Conservation (phyloP, 208 protist genomes). For the Wallacemonas sp. region DNA sequence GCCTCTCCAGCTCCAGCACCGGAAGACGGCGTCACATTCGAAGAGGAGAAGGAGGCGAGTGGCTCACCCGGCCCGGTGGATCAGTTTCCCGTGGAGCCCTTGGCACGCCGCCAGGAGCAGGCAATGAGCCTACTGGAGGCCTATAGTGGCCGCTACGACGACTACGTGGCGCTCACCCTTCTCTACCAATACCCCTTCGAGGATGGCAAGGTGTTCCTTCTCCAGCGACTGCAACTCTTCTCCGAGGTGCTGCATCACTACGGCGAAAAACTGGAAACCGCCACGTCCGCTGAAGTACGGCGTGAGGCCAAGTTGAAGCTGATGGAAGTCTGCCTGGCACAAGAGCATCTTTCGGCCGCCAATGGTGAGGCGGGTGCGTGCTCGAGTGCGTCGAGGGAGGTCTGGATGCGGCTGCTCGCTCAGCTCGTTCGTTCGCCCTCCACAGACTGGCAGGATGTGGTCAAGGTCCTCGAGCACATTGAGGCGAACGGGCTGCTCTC, state of each 20-base stretch:
- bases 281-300: conserved; percentile 18
- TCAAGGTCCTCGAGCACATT: conserved; percentile 72
- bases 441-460: conserved; percentile 44
- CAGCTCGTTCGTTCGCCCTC: conserved; percentile 64
- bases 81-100: conserved; percentile 47
- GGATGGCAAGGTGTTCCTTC: conserved; percentile 89
- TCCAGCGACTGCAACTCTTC: conserved; percentile 75
- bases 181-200: conserved; percentile 87
- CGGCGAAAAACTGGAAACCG: conserved; percentile 75
- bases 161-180: conserved; percentile 91
- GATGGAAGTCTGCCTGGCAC: conserved; percentile 52
- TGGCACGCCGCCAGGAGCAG: conserved; percentile 47
- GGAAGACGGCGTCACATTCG: too few relatives aligned
- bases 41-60: not conserved
- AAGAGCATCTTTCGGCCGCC: conserved; percentile 29
- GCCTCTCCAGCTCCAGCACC: not conserved
- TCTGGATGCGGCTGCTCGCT: conserved; percentile 92
- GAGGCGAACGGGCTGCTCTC: conserved; percentile 86
- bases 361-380: too few relatives aligned
- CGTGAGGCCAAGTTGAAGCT: conserved; percentile 40
- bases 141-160: conserved; percentile 78
- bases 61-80: not conserved
- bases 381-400: conserved; percentile 28
- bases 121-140: conserved; percentile 59
- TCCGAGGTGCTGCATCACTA: conserved; percentile 90